These are phyloP conservation scores for Bolboschoenus planiculmis DNA, from an alignment of 176 grass and related monocot genomes.

Conservation along the genomic window DNA sequence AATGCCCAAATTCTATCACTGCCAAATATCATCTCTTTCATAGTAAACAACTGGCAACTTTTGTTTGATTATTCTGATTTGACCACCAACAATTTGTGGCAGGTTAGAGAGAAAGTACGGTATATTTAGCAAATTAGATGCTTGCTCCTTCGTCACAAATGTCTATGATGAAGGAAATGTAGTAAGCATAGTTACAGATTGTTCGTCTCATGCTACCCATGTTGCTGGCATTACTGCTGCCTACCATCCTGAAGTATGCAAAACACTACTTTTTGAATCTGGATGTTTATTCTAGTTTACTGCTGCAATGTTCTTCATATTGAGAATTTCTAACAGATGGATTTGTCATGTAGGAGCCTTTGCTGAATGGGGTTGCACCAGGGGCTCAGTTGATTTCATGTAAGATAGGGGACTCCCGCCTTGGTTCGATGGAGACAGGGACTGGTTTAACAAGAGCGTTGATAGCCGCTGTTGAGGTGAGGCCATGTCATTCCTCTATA, in stretches of 20 bases:
- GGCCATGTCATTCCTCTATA: not conserved
- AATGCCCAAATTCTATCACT: not conserved
- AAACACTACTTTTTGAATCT: conserved; percentile 5
- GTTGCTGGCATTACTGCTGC: conserved; percentile 97
- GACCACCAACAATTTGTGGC: conserved; percentile 7
- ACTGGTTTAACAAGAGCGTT: conserved; percentile 84
- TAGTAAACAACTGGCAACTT: not conserved
- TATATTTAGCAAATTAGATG: conserved; percentile 95
- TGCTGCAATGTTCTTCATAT: not conserved
- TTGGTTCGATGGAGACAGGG: conserved; percentile 99
- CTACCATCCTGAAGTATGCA: conserved; percentile 78
- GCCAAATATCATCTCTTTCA: not conserved
- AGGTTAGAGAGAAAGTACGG: conserved; percentile 83
- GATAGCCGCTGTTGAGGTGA: conserved; percentile 93
- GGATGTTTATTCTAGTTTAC: conserved; percentile 15
- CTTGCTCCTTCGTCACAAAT: conserved; percentile 94
- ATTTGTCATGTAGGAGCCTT: conserved; percentile 50
- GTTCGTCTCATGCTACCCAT: conserved; percentile 92
- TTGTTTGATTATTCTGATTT: conserved; percentile 20
- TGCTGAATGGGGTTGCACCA: conserved; percentile 93
- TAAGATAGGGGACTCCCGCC: conserved; percentile 92
- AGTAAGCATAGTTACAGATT: conserved; percentile 97
- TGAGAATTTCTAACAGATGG: not conserved
- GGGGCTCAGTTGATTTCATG: conserved; percentile 97
- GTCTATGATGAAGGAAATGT: conserved; percentile 93